These are phyloP conservation scores for rapeseed (Brassica napus) DNA, from an alignment of 345 rosid genomes.

Conservation along the genomic window DNA sequence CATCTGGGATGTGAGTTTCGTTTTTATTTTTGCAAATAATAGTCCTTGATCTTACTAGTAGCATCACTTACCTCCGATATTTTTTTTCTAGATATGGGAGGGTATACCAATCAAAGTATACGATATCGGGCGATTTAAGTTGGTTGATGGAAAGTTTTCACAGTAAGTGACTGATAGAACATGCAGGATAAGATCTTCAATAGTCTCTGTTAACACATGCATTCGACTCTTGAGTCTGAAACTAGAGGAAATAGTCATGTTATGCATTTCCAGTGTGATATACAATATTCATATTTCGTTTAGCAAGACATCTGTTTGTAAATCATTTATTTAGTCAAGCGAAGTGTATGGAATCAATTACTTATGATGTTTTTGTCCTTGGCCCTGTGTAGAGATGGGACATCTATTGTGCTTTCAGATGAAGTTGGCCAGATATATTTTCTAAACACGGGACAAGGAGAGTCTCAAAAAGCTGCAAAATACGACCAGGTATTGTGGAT, in stretches of 20 bases:
- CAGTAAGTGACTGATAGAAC: slow-evolving; percentile 65
- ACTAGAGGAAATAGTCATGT: slow-evolving; percentile 27
- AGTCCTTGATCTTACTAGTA: slow-evolving; percentile 20
- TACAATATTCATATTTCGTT: slow-evolving; percentile 22
- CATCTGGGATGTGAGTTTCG: slow-evolving; percentile 95
- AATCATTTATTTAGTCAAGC: slow-evolving; percentile 19
- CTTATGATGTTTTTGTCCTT: slow-evolving; percentile 6
- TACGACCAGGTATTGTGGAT: slow-evolving; percentile 78
- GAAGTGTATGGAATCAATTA: slow-evolving; percentile 7
- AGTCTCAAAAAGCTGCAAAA: slow-evolving; percentile 89
- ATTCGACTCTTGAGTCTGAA: slow-evolving; percentile 18
- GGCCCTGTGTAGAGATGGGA: slow-evolving; percentile 75
- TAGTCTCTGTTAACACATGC: slow-evolving; percentile 13
- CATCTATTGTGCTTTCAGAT: slow-evolving; percentile 97
- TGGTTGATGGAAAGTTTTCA: slow-evolving; percentile 99
- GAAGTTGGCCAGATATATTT: slow-evolving; percentile 98
- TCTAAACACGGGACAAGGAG: slow-evolving; percentile 96
- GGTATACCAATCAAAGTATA: slow-evolving; percentile 83
- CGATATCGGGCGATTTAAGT: slow-evolving; percentile 85
- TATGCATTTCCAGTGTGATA: slow-evolving; percentile 14
- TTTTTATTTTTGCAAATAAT: not conserved
- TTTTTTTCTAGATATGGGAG: slow-evolving; percentile 86
- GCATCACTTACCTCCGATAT: slow-evolving; percentile 27
- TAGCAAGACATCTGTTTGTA: slow-evolving; percentile 3
- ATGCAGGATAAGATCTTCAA: slow-evolving; percentile 19